Evolutionary conservation across 202 grass and related monocot species (phyloP), one percentile per base, ranked within the genome.

Genomic region (Sporobolus alterniflorus): DNA sequence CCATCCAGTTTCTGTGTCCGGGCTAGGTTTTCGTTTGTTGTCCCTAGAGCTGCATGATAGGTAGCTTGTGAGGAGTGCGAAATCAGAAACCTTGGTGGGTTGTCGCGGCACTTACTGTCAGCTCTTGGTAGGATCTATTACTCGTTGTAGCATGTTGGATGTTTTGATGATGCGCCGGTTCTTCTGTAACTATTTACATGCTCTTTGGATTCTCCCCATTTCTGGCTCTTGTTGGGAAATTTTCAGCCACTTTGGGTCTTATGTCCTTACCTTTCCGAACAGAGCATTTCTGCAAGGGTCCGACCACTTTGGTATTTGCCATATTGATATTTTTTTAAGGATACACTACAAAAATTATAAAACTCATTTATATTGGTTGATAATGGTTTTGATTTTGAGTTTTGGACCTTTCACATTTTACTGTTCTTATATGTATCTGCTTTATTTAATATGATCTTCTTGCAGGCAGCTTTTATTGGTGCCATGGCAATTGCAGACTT

Each of bases 401-500:
- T 11, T 18, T 78, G 2, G 3, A 5, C 11, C 41, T 25, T 39
- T 34, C 10, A 6, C 7, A 13, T 59, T 40, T 36, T 40, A 50
- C 44, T 32, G 1, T n/a, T 26, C 54, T 69, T 29, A 61, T 61
- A 39, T 40, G 9, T 44, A 60, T 40, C 0, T 2, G 4, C 7
- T 42, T 18, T 67, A 31, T 17, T 24, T 12, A 20, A 59, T 43
- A 9, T 64, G 51, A 74, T 63, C 50, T 71, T 50, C 33, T 72
- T 81, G 44, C 59, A 98, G 92, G 82, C 92, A 51, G 90, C 96
- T 52, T 98, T 95, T 66, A 64, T 34, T 20, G 96, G 92, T 64
- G 92, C 79, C 56, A 93, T 95, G 92, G 92, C 92, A 30, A 92
- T 98, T 6, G 62, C 89, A 4, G 92, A 95, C 67, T 83, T 95